These are phyloP conservation scores for Camelina laxa DNA, from an alignment of 345 rosid species.

Conservation along the genomic window DNA sequence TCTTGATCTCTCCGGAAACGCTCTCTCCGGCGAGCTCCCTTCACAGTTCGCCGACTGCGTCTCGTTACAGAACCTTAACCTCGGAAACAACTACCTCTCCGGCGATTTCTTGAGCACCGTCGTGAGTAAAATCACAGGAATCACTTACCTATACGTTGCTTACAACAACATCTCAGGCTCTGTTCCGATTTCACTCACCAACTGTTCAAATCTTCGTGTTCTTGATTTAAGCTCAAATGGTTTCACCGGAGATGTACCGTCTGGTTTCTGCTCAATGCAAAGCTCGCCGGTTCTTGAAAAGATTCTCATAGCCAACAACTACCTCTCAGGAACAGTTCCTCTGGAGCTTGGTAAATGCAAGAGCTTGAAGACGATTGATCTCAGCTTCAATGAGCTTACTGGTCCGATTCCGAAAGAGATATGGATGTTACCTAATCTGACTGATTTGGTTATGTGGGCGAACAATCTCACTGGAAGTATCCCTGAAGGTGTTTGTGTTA, in stretches of 20 bases:
- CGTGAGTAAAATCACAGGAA: conserved; percentile 60
- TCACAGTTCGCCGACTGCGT: conserved; percentile 53
- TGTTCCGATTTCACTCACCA: conserved; percentile 66
- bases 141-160: conserved; percentile 61
- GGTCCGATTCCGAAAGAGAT: conserved; percentile 70
- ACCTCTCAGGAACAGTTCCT: conserved; percentile 78
- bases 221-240: conserved; percentile 84
- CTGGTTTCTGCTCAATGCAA: conserved; percentile 61
- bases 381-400: conserved; percentile 79
- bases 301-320: conserved; percentile 69
- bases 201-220: conserved; percentile 66
- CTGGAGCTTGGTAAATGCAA: conserved; percentile 74
- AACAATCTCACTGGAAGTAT: conserved; percentile 86
- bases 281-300: conserved; percentile 60
- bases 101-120: conserved; percentile 75
- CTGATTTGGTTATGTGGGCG: conserved; percentile 93
- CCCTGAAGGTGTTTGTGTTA: conserved; percentile 69
- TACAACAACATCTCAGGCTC: conserved; percentile 80
- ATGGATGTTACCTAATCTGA: conserved; percentile 75
- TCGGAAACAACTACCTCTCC: conserved; percentile 69
- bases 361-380: conserved; percentile 71
- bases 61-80: conserved; percentile 63
- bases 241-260: conserved; percentile 68
- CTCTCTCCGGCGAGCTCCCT: conserved; percentile 70
- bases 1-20: conserved; percentile 77